These are phyloP conservation scores for Cladosporium colombiae DNA, from an alignment of 2,329 filamentous ascomycete genomes.

Conservation along the genomic window DNA sequence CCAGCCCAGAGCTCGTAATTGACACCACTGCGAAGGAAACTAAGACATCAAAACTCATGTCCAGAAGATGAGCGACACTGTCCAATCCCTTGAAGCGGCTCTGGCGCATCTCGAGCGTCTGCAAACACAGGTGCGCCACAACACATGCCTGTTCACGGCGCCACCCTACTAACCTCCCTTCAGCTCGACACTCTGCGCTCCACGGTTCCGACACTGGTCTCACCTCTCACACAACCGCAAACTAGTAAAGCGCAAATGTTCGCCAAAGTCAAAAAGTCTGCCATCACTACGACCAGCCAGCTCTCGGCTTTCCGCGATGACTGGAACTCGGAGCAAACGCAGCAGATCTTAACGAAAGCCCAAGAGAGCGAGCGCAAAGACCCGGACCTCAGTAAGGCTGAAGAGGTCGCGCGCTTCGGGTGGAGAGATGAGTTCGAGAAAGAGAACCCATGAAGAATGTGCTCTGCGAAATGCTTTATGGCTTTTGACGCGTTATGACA, in stretches of 20 bases:
- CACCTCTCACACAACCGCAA: slow-evolving; percentile 38
- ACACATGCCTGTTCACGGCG: background rate
- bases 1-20: background rate
- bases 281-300: slow-evolving; percentile 38
- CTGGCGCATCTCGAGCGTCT: slow-evolving; percentile 48
- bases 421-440: slow-evolving; percentile 38
- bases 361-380: slow-evolving; percentile 41
- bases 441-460: slow-evolving; percentile 12
- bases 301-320: slow-evolving; percentile 40
- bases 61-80: background rate
- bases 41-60: background rate
- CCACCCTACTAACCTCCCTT: background rate
- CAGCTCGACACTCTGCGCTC: slow-evolving; percentile 47
- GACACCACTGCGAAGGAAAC: background rate
- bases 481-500: background rate
- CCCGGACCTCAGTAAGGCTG: slow-evolving; percentile 40
- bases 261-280: slow-evolving; percentile 41
- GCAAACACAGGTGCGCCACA: slow-evolving; percentile 43
- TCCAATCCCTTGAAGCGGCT: slow-evolving; percentile 40
- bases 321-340: slow-evolving; percentile 42
- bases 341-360: slow-evolving; percentile 38
- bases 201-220: slow-evolving; percentile 45
- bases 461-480: background rate
- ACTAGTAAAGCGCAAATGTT: slow-evolving; percentile 39
- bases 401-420: slow-evolving; percentile 40